Evolutionary conservation across 2,329 filamentous ascomycete species (phyloP).

Genomic region (Microthyrium microscopicum): DNA sequence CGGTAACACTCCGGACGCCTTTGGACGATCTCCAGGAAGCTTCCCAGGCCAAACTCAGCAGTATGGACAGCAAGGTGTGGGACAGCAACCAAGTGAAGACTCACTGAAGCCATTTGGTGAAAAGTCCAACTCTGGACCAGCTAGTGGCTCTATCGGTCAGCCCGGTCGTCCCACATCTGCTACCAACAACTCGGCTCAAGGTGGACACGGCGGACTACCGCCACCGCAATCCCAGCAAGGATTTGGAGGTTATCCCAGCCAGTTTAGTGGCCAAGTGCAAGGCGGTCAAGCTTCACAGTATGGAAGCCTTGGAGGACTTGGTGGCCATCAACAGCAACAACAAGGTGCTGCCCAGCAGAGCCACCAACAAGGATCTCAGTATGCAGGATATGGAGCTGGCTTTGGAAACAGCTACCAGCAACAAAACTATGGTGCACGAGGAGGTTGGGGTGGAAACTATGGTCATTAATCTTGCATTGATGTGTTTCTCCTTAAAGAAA

Average conservation of each 20-base stretch:
- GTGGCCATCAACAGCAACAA: too few species aligned
- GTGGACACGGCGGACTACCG: conserved; percentile 34
- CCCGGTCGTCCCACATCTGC: conserved; percentile 47
- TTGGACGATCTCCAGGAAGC: conserved; percentile 37
- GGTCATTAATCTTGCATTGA: conserved; percentile 2
- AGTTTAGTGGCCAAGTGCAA: conserved; percentile 24
- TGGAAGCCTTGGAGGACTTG: conserved; percentile 8
- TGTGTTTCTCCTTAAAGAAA: too few species aligned
- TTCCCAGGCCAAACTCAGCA: conserved; percentile 35
- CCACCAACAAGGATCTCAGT: conserved; percentile 7
- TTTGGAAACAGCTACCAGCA: conserved; percentile 7
- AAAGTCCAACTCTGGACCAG: conserved; percentile 36
- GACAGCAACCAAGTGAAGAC: conserved; percentile 36
- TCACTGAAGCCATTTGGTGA: conserved; percentile 40
- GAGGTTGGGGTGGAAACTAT: conserved; percentile 10
- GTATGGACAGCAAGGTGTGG: conserved; percentile 32
- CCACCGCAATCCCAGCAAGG: conserved; percentile 37
- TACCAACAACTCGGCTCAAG: conserved; percentile 39
- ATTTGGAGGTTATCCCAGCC: conserved; percentile 38
- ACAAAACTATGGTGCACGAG: conserved; percentile 7
- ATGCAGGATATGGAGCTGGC: conserved; percentile 9
- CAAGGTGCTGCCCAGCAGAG: conserved; percentile 8
- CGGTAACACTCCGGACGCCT: conserved; percentile 39
- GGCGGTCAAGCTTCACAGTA: conserved; percentile 15
- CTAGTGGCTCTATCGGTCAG: conserved; percentile 42